A percentile compares a stretch with the other conserved stretches of the same genome.
Evolutionary conservation across 2,329 filamentous ascomycete genomes (phyloP).

Genomic region (Cercospora citrullina): DNA sequence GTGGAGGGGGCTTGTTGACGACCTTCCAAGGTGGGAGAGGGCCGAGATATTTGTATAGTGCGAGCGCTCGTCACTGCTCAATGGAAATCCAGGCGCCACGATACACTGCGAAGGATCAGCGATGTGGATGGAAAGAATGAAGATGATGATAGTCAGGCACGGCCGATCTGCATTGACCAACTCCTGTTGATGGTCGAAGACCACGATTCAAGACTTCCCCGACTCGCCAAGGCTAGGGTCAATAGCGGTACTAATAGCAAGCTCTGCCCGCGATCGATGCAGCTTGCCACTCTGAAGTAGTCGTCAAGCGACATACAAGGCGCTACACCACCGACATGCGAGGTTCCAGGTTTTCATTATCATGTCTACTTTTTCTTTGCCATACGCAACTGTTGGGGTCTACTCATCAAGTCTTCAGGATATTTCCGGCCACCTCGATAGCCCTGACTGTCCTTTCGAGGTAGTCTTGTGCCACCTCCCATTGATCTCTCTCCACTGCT

Average conservation of each 20-base stretch:
- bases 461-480: conserved; percentile 1
- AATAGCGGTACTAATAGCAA: background rate
- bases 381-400: background rate
- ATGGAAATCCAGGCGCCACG: background rate
- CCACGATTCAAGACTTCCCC: background rate
- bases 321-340: background rate
- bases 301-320: background rate
- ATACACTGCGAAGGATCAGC: background rate
- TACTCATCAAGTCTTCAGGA: conserved; percentile 23
- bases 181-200: background rate
- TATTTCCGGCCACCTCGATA: conserved; percentile 26
- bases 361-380: background rate
- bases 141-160: background rate
- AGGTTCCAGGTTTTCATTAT: background rate
- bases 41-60: background rate
- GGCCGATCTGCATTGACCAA: background rate
- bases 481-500: conserved; percentile 37
- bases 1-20: background rate
- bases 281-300: background rate
- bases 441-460: conserved; percentile 6
- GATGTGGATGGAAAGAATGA: background rate
- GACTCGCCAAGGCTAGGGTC: background rate
- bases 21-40: background rate
- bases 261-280: background rate
- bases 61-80: background rate